Percentiles rank a stretch among this genome's conserved stretches.
phyloP scores from a whole-genome alignment of 257 asterid species.

The Asclepias syriaca region DNA sequence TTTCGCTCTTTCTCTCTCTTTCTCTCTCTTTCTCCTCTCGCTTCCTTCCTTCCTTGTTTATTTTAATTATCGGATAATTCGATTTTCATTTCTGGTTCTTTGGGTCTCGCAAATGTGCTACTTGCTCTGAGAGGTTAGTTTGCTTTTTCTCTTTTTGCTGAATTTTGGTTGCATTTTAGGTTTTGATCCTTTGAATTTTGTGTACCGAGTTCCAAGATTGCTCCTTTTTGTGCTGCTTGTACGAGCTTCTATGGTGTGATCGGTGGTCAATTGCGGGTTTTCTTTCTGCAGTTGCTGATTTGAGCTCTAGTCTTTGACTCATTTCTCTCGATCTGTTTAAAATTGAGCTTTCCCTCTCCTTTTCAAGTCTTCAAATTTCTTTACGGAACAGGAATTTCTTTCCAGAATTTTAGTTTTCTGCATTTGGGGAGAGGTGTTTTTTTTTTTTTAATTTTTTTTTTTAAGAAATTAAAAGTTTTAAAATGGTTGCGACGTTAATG shows the following conservation, averaged over 20 bases:
- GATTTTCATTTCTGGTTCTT: not conserved
- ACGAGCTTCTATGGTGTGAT: conserved; percentile 28
- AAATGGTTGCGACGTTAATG: no score
- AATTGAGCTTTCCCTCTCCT: not conserved
- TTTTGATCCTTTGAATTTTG: not conserved
- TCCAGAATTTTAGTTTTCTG: not conserved
- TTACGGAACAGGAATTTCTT: not conserved
- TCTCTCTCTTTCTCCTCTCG: not conserved
- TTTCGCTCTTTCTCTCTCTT: conserved; percentile 9
- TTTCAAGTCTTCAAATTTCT: not conserved
- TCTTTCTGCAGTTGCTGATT: not conserved
- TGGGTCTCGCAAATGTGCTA: conserved; percentile 13
- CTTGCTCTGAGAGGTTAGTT: conserved; percentile 36
- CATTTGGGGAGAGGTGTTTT: not conserved
- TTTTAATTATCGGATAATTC: not conserved
- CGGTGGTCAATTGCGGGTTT: conserved; percentile 26
- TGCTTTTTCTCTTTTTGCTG: not conserved
- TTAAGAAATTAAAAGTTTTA: no score
- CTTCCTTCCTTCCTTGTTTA: not conserved
- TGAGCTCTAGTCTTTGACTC: not conserved
- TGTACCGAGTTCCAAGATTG: conserved; percentile 24
- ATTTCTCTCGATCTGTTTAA: conserved; percentile 5
- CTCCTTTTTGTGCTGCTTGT: conserved; percentile 14
- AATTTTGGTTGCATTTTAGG: conserved; percentile 23
- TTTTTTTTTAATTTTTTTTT: no score